Base-by-base conservation (phyloP, 148 eudicot species). In the Limonium bicolor region DNA sequence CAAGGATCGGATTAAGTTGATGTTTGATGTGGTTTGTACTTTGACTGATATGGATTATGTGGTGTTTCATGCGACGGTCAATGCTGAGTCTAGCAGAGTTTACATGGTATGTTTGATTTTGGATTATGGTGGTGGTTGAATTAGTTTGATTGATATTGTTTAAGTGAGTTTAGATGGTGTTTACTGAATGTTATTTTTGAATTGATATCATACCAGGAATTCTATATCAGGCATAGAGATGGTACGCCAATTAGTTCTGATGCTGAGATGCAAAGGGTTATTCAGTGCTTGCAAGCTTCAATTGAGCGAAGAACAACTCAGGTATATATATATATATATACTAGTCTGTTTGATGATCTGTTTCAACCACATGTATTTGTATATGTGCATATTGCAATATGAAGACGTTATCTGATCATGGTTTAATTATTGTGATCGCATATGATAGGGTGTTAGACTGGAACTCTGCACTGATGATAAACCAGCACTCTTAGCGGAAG, bases 11-110 rank as follows among this genome's bases (percentile, higher is more conserved):
- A 64, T 68, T 18, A 88, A 70, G 77, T 75, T 88, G 44, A 36
- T 88, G 58, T 88, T 88, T 45, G 97, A 88, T 55, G 75, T 84
- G 8, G 76, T 88, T 2, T 88, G 95, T 59, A 74, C 97, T 0
- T 56, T 88, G 66, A 88, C 97, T 0, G 97, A 88, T 31, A 80
- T 88, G 97, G 60, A 73, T 3, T 88, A 88, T 51, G 68, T 80
- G n/a, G 86, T 88, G 25, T 88, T 72, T 41, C 97, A 88, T 64
- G 97, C 84, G 14, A 88, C 94, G 0, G 60, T 84, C 14, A 65
- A 74, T 51, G 64, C 94, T 12, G 54, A 71, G n/a, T 71, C 58
- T 2, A 70, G 65, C 36, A 56, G 54, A 10, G 92, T 86, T 27
- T 66, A 48, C 50, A 31, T 80, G 86, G 97, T 88, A 83, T 39